phyloP scores from a whole-genome alignment of 495 filamentous ascomycete genomes.

The Talaromyces proteolyticus region DNA sequence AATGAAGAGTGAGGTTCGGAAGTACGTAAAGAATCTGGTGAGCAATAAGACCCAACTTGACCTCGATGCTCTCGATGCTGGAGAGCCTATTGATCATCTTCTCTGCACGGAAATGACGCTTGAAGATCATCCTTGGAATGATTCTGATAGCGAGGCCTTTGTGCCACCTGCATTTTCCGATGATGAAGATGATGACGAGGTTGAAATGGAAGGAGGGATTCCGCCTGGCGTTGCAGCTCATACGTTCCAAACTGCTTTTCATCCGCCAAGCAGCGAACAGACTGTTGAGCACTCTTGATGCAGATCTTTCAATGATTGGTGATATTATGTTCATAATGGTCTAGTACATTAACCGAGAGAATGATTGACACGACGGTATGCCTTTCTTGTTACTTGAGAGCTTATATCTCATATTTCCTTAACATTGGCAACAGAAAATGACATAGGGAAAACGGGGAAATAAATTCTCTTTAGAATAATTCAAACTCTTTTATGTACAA shows the following conservation, averaged over 20 bases:
- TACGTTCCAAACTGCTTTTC: not conserved
- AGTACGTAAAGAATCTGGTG: constrained; percentile 15
- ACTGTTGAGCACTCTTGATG: not conserved
- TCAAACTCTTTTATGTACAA: not conserved
- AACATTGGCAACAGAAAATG: too few relatives aligned
- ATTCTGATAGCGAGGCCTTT: not conserved
- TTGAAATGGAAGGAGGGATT: not conserved
- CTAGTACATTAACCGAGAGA: too few relatives aligned
- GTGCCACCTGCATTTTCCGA: not conserved
- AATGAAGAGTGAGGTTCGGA: constrained; percentile 24
- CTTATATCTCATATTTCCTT: too few relatives aligned
- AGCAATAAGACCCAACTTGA: constrained; percentile 11
- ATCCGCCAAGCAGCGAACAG: not conserved
- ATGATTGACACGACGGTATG: too few relatives aligned
- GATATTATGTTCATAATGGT: too few relatives aligned
- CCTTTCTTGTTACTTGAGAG: too few relatives aligned
- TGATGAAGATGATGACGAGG: not conserved
- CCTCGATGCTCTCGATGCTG: not conserved
- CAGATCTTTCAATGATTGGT: too few relatives aligned
- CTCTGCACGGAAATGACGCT: constrained; percentile 25
- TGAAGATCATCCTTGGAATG: constrained; percentile 24
- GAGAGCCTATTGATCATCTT: constrained; percentile 15
- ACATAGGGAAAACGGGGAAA: too few relatives aligned
- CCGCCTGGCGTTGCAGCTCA: not conserved
- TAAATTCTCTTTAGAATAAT: not conserved